Evolutionary conservation across 2,329 filamentous ascomycete genomes (phyloP).

Genomic region (Penicillium sp.): DNA sequence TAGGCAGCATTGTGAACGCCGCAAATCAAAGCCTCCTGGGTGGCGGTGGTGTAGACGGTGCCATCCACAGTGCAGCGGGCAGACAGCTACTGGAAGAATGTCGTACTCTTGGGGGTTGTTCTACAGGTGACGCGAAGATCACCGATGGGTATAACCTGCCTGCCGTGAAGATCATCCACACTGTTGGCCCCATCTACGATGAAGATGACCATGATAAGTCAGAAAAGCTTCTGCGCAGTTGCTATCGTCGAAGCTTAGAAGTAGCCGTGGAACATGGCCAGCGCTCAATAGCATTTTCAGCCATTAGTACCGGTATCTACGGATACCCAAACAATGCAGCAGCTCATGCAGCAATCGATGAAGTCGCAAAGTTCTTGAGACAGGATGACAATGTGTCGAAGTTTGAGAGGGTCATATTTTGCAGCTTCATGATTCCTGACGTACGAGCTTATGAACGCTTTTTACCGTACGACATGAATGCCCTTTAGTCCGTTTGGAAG

Average conservation of each 20-base stretch:
- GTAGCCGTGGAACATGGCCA: constrained; percentile 66
- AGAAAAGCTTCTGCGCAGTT: constrained; percentile 49
- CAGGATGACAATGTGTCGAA: constrained; percentile 34
- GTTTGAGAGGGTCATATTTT: constrained; percentile 76
- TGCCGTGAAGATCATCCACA: constrained; percentile 76
- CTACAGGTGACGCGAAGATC: constrained; percentile 76
- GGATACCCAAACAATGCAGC: constrained; percentile 76
- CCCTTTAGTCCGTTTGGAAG: neutral
- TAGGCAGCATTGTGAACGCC: constrained; percentile 89
- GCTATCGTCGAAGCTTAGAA: constrained; percentile 69
- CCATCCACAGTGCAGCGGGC: constrained; percentile 83
- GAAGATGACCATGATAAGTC: constrained; percentile 31
- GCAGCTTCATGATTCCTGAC: constrained; percentile 77
- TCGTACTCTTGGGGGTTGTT: constrained; percentile 64
- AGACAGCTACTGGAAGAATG: constrained; percentile 66
- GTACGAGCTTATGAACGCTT: constrained; percentile 64
- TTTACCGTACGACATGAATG: constrained; percentile 64
- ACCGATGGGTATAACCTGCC: constrained; percentile 74
- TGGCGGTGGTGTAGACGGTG: constrained; percentile 85
- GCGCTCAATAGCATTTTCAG: constrained; percentile 74
- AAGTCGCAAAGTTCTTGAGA: constrained; percentile 55
- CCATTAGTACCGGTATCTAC: constrained; percentile 84
- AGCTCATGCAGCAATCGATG: constrained; percentile 65
- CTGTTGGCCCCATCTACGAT: constrained; percentile 79
- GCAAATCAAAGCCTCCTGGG: constrained; percentile 76